Evolutionary conservation across 2,329 filamentous ascomycete genomes (phyloP).

Genomic region (Dactylellina parvicollis): DNA sequence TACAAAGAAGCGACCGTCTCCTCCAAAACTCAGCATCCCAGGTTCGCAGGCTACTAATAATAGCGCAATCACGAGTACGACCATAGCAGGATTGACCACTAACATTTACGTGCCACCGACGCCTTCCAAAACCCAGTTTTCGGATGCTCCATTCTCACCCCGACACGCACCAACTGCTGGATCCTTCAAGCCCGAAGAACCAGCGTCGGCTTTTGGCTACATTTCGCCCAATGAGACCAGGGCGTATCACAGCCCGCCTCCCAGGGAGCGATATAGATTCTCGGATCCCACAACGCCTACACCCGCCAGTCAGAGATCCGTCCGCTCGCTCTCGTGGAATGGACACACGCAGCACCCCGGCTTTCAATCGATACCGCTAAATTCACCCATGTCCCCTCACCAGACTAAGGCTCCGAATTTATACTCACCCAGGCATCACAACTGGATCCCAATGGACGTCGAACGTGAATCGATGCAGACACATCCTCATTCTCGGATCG

Average conservation of each 20-base stretch:
- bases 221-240: conserved; percentile 9
- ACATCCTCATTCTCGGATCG: conserved; percentile 29
- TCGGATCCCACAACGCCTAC: conserved; percentile 44
- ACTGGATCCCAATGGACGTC: conserved; percentile 14
- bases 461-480: conserved; percentile 43
- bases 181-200: neutral
- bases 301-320: conserved; percentile 26
- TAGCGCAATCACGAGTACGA: conserved; percentile 41
- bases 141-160: conserved; percentile 12
- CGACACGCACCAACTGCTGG: neutral
- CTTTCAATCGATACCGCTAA: conserved; percentile 5
- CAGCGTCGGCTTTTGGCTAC: conserved; percentile 2
- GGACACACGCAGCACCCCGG: neutral
- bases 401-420: conserved; percentile 20
- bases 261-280: conserved; percentile 35
- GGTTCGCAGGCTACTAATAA: conserved; percentile 1
- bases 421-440: conserved; percentile 10
- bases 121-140: conserved; percentile 38
- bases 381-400: conserved; percentile 16
- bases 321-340: conserved; percentile 47
- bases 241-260: conserved; percentile 5
- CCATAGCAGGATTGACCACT: conserved; percentile 35
- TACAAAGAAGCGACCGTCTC: conserved; percentile 19
- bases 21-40: conserved; percentile 43
- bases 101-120: conserved; percentile 52